phyloP scores from a whole-genome alignment of 805 yeast species.

The Hanseniaspora lindneri region DNA sequence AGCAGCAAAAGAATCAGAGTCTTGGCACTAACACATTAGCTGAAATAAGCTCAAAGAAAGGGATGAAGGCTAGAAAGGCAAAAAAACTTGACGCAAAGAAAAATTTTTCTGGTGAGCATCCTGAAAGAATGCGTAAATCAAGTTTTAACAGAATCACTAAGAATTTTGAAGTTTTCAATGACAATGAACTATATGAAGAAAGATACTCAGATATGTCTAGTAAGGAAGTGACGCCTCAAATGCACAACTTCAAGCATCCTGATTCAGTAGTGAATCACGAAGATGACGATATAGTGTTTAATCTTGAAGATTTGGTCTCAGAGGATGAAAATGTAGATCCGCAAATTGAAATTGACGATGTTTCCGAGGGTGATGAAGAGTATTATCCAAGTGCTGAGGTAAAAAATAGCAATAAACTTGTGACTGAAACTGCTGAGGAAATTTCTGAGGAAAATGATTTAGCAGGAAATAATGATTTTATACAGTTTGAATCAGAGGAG shows the following conservation, averaged over 20 bases:
- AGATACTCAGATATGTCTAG: slow-evolving; percentile 24
- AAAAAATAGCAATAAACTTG: slow-evolving; percentile 15
- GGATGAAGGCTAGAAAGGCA: slow-evolving; percentile 13
- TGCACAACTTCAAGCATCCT: slow-evolving; percentile 19
- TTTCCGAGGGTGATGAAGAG: slow-evolving; percentile 21
- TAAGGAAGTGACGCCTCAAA: slow-evolving; percentile 4
- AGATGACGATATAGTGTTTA: slow-evolving; percentile 25
- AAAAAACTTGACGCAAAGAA: background rate
- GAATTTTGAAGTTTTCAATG: slow-evolving; percentile 25
- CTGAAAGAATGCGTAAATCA: slow-evolving; percentile 26
- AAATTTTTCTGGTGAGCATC: slow-evolving; percentile 13
- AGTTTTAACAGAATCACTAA: slow-evolving; percentile 26
- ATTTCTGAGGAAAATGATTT: slow-evolving; percentile 22
- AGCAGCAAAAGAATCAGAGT: too few species aligned
- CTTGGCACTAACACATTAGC: too few species aligned
- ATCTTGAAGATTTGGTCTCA: slow-evolving; percentile 10
- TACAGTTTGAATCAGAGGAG: slow-evolving; percentile 31
- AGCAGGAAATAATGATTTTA: slow-evolving; percentile 34
- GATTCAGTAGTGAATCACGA: slow-evolving; percentile 7
- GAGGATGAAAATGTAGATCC: background rate
- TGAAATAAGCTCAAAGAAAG: slow-evolving; percentile 7
- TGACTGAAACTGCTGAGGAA: slow-evolving; percentile 7
- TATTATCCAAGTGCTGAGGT: slow-evolving; percentile 20
- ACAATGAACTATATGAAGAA: slow-evolving; percentile 22
- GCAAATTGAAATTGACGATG: too few species aligned